Conservation (phyloP, 2,329 filamentous ascomycete genomes). For the Neopestalotiopsis sp. region DNA sequence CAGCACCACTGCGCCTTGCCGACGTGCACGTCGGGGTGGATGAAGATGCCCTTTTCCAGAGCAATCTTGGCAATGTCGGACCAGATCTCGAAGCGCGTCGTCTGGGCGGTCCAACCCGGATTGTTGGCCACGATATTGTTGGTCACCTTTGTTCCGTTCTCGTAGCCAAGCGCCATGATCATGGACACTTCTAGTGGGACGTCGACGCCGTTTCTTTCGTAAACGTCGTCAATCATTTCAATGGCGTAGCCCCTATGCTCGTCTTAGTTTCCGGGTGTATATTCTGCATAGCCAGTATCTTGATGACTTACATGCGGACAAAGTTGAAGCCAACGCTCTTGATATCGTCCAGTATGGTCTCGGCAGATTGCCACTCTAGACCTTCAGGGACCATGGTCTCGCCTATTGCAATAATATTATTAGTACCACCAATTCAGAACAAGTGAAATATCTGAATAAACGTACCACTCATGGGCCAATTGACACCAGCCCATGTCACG, state of each 20-base stretch:
- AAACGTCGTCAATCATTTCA: constrained; percentile 59
- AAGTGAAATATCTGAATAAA: constrained; percentile 22
- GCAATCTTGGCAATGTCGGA: constrained; percentile 42
- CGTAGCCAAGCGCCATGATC: constrained; percentile 46
- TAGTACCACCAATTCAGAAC: not conserved
- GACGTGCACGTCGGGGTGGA: constrained; percentile 48
- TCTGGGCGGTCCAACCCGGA: constrained; percentile 51
- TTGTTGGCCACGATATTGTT: constrained; percentile 55
- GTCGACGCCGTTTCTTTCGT: constrained; percentile 44
- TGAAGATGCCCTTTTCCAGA: constrained; percentile 40
- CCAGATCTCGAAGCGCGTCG: constrained; percentile 52
- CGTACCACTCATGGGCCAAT: constrained; percentile 43
- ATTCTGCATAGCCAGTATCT: constrained; percentile 32
- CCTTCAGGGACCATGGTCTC: constrained; percentile 64
- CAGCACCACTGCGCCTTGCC: constrained; percentile 52
- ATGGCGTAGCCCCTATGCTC: constrained; percentile 53
- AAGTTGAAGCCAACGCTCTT: constrained; percentile 59
- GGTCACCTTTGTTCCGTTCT: constrained; percentile 54
- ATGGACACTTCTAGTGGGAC: constrained; percentile 45
- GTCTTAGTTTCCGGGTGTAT: constrained; percentile 17
- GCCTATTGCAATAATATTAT: constrained; percentile 29
- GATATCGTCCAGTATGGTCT: constrained; percentile 53
- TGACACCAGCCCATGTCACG: constrained; percentile 43
- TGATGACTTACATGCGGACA: constrained; percentile 50
- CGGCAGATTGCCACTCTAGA: constrained; percentile 57